Conservation (phyloP, 805 yeast species). For the Wickerhamiella azymoides region DNA sequence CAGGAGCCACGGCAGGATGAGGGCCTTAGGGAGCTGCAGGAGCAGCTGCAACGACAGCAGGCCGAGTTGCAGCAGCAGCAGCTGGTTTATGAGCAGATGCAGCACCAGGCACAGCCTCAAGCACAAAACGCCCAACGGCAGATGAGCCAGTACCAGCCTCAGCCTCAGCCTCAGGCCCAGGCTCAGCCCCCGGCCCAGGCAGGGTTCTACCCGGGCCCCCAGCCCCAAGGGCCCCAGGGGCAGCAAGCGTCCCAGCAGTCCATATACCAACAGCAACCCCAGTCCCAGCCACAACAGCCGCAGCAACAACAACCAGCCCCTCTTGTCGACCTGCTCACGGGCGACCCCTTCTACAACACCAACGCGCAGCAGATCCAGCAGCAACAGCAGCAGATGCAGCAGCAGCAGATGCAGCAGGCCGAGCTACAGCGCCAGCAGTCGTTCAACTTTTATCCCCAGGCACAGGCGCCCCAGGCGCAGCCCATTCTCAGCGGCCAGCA, state of each 20-base stretch:
- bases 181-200: constrained; percentile 9
- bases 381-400: constrained; percentile 18
- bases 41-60: constrained; percentile 11
- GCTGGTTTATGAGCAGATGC: constrained; percentile 6
- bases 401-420: constrained; percentile 17
- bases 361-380: constrained; percentile 17
- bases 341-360: constrained; percentile 16
- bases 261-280: neutral
- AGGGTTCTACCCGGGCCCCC: neutral
- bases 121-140: too few relatives aligned
- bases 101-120: too few relatives aligned
- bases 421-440: constrained; percentile 19
- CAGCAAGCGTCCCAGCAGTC: too few relatives aligned
- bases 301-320: constrained; percentile 6
- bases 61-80: neutral
- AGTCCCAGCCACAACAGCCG: constrained; percentile 8
- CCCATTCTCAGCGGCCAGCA: neutral
- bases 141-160: constrained; percentile 14
- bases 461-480: constrained; percentile 1
- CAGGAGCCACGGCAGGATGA: constrained; percentile 9
- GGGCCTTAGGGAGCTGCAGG: constrained; percentile 13
- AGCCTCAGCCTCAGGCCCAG: constrained; percentile 9
- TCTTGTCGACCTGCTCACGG: constrained; percentile 7
- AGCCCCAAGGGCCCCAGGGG: too few relatives aligned
- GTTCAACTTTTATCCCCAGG: neutral